Base-by-base conservation (phyloP, 2,329 filamentous ascomycete genomes). In the Pseudopyricularia cyperi region DNA sequence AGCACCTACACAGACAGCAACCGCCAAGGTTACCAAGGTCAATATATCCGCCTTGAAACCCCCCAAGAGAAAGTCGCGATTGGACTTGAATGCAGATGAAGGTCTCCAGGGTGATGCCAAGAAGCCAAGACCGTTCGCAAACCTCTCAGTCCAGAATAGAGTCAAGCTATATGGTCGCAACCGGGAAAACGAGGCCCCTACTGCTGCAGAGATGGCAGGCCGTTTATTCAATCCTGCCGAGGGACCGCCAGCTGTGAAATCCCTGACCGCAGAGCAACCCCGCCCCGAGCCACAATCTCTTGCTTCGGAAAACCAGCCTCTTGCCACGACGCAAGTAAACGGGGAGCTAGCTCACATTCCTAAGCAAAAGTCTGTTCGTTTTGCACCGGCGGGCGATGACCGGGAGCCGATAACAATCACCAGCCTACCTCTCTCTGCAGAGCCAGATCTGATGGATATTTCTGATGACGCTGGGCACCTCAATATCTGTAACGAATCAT, bases 281-380 rank as follows among this genome's bases (percentile, higher is more conserved):
- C 37, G n/a, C n/a, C n/a, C 39, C 1, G 3, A 24, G 22, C 12
- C 22, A 2, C 39, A 44, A 5, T 24, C 17, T 7, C 39, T 44
- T 7, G 39, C 11, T 22, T 44, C 39, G 7, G n/a, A 19, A 11
- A 44, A 24, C 11, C 17, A 26, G 19, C 4, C 4, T n/a, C 33
- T 22, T 22, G 3, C 22, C 22, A 14, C 17, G 39, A 19, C 17
- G 11, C 19, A 26, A 7, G 9, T 19, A 7, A 15, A 7, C 6
- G 39, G 19, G 14, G 28, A 30, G 28, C 19, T 14, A 24, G 24
- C 39, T 22, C 11, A 9, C 39, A 44, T 14, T 19, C 3, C 39
- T 22, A 44, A 59, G 47, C 66, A 61, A 35, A 71, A 70, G 52
- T 64, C 65, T 32, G 68, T 71, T 44, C 65, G 64, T 37, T 71